phyloP scores from a whole-genome alignment of 2,329 filamentous ascomycete species.

The Colletotrichum sp. region DNA sequence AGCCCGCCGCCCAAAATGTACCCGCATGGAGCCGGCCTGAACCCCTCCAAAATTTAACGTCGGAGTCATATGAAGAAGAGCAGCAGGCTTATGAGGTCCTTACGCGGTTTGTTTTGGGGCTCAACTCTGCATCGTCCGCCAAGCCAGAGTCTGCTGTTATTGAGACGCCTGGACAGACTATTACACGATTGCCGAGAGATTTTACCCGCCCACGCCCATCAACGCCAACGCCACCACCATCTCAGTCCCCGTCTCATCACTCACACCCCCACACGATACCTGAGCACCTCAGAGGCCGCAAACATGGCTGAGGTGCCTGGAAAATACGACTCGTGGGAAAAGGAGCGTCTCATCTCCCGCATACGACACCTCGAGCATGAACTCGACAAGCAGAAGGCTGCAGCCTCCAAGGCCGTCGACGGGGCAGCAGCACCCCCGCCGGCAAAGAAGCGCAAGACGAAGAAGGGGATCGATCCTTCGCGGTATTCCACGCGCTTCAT shows the following conservation, averaged over 20 bases:
- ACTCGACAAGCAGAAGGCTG: conserved; percentile 54
- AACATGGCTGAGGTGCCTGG: conserved; percentile 23
- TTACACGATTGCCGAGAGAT: not conserved
- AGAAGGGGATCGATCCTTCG: conserved; percentile 70
- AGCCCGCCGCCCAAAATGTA: not conserved
- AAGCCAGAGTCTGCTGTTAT: not conserved
- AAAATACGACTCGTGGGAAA: conserved; percentile 71
- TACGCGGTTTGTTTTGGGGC: conserved; percentile 5
- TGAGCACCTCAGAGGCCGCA: not conserved
- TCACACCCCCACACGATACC: not conserved
- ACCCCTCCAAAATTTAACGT: not conserved
- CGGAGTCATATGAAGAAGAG: conserved; percentile 3
- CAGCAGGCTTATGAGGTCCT: not conserved
- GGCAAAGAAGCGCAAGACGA: conserved; percentile 42
- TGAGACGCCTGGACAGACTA: not conserved
- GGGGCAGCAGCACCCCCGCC: conserved; percentile 6
- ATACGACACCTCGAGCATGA: conserved; percentile 72
- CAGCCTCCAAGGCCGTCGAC: conserved; percentile 12
- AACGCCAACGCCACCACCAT: not conserved
- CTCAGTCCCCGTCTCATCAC: not conserved
- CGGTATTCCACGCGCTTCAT: conserved; percentile 85
- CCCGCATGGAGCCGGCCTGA: conserved; percentile 8
- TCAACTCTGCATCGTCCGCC: not conserved
- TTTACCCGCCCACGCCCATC: not conserved
- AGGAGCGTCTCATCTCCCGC: conserved; percentile 69